Conservation (phyloP, 371 early-diverging fungal genomes). For the Syncephalastrum sp. region DNA sequence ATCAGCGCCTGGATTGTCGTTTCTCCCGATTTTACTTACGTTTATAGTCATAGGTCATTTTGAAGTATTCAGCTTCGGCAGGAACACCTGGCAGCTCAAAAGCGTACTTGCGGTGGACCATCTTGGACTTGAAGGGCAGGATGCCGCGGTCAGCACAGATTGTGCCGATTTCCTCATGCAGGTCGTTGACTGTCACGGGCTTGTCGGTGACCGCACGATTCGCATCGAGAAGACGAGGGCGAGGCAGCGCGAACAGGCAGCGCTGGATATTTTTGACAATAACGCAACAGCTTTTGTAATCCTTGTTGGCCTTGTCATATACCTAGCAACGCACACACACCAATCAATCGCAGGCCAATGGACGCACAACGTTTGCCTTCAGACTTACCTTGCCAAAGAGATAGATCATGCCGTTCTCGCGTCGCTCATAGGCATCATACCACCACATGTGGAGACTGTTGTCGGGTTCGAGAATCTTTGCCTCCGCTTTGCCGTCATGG, state of each 20-base stretch:
- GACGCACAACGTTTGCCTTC: not conserved
- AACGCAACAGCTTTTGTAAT: slow-evolving; percentile 82
- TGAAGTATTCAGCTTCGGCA: slow-evolving; percentile 78
- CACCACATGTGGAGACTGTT: slow-evolving; percentile 79
- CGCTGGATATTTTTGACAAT: slow-evolving; percentile 80
- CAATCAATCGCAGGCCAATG: not conserved
- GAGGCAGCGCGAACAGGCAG: slow-evolving; percentile 87
- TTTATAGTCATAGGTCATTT: slow-evolving; percentile 79
- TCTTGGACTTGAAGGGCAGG: slow-evolving; percentile 55
- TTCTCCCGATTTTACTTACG: slow-evolving; percentile 27
- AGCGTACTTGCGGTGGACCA: slow-evolving; percentile 84
- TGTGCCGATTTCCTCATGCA: slow-evolving; percentile 73
- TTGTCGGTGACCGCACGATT: no score
- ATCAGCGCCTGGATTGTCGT: not conserved
- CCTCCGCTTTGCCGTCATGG: slow-evolving; percentile 8
- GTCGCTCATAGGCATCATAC: slow-evolving; percentile 90
- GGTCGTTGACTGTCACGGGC: slow-evolving; percentile 59
- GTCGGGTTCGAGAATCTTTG: slow-evolving; percentile 56
- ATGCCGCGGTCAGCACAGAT: slow-evolving; percentile 61
- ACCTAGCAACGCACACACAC: slow-evolving; percentile 27
- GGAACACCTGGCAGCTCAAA: slow-evolving; percentile 91
- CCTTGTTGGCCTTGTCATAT: slow-evolving; percentile 40
- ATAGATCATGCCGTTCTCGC: slow-evolving; percentile 77
- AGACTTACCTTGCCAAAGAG: slow-evolving; percentile 86
- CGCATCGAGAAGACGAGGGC: slow-evolving; percentile 18